phyloP scores from a whole-genome alignment of 2,329 filamentous ascomycete species.

The Lasiodiplodia sp. region DNA sequence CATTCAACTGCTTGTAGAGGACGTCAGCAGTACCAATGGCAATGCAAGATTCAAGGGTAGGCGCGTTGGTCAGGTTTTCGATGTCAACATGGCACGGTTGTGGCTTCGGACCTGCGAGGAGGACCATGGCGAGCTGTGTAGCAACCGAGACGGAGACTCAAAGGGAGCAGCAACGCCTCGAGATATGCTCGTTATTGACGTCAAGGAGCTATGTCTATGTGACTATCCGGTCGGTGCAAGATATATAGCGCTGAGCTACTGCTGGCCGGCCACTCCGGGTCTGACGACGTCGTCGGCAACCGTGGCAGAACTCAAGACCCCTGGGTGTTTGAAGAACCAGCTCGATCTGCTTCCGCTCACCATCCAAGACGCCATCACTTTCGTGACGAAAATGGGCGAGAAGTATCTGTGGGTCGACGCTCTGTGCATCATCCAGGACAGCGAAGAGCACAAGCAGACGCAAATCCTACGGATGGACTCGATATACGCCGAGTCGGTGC shows the following conservation, averaged over 20 bases:
- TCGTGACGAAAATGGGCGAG: conserved; percentile 24
- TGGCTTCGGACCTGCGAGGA: neutral
- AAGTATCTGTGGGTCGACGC: conserved; percentile 30
- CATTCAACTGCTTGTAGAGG: neutral
- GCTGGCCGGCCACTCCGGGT: neutral
- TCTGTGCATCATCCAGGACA: conserved; percentile 30
- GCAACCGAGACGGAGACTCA: neutral
- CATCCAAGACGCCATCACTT: conserved; percentile 28
- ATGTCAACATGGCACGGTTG: neutral
- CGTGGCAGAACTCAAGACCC: neutral
- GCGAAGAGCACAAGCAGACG: neutral
- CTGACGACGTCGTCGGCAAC: neutral
- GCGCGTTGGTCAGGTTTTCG: neutral
- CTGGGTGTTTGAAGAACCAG: neutral
- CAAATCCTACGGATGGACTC: conserved; percentile 15
- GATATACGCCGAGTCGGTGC: conserved; percentile 22
- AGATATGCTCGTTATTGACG: neutral
- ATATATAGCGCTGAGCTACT: neutral
- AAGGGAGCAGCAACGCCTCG: neutral
- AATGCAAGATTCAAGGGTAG: neutral
- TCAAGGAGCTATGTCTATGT: neutral
- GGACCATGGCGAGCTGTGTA: neutral
- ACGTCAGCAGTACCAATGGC: neutral
- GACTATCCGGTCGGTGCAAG: neutral
- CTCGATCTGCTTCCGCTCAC: neutral